phyloP scores from a whole-genome alignment of 2,329 filamentous ascomycete genomes.

The Penicillium sp. region DNA sequence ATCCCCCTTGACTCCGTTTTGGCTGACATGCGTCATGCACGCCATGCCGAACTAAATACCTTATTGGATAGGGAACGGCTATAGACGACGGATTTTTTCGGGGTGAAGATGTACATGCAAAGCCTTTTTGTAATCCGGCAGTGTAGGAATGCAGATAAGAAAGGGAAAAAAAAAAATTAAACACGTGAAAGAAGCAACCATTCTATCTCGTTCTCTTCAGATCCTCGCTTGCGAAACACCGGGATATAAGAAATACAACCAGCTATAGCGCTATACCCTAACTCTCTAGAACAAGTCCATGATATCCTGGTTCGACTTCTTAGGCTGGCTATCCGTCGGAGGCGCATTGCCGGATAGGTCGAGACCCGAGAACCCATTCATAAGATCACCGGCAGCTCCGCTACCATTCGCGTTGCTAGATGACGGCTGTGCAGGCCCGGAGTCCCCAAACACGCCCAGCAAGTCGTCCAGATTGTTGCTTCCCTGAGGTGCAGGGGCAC shows the following conservation, averaged over 20 bases:
- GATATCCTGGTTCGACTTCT: conserved; percentile 57
- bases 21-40: neutral
- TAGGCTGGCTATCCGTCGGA: conserved; percentile 30
- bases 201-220: conserved; percentile 26
- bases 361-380: conserved; percentile 80
- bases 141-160: conserved; percentile 11
- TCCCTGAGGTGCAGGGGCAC: conserved; percentile 26
- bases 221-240: conserved; percentile 25
- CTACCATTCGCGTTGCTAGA: conserved; percentile 33
- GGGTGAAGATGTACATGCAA: conserved; percentile 19
- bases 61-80: neutral
- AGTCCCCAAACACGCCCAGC: conserved; percentile 65
- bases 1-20: neutral
- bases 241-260: conserved; percentile 18
- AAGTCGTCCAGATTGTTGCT: conserved; percentile 76
- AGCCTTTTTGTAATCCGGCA: conserved; percentile 18
- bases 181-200: conserved; percentile 17
- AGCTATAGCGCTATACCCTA: conserved; percentile 16
- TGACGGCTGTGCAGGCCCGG: conserved; percentile 38
- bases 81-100: conserved; percentile 1
- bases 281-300: conserved; percentile 52
- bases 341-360: conserved; percentile 61
- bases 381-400: conserved; percentile 54
- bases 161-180: conserved; percentile 18
- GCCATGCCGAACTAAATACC: neutral